Evolutionary conservation across 139 green algal species (phyloP).

Genomic region (Asterochloris erici): DNA sequence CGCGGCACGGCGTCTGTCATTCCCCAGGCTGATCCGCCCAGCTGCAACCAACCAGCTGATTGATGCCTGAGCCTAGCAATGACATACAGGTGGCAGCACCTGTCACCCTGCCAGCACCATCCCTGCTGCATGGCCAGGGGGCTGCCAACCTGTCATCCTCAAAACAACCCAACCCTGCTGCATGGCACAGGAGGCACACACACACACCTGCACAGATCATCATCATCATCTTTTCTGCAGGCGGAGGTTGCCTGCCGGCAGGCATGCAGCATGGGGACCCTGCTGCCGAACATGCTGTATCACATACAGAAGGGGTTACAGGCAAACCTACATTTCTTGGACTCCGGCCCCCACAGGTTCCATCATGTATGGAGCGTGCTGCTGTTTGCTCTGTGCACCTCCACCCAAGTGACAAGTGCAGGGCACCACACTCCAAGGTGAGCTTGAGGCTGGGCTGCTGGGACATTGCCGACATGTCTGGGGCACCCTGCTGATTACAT

Average conservation of each 20-base stretch:
- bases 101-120: neutral
- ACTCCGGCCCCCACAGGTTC: neutral
- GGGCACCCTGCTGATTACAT: neutral
- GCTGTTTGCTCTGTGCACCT: conserved; percentile 3
- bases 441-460: neutral
- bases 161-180: neutral
- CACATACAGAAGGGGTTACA: neutral
- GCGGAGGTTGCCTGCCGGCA: neutral
- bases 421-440: neutral
- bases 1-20: too few relatives aligned
- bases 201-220: too few relatives aligned
- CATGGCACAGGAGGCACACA: too few relatives aligned
- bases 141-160: neutral
- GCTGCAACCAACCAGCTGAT: too few relatives aligned
- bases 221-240: neutral
- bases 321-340: neutral
- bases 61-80: neutral
- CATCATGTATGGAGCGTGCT: conserved; percentile 12
- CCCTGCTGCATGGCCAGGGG: neutral
- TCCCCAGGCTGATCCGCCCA: too few relatives aligned
- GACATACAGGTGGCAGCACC: neutral
- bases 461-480: too few relatives aligned
- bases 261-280: neutral
- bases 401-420: neutral
- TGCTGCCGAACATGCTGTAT: neutral